A percentile compares a stretch with the other conserved stretches of the same genome.
Conservation (phyloP, 192 early-diverging fungal species). For the Anaeromyces robustus region DNA sequence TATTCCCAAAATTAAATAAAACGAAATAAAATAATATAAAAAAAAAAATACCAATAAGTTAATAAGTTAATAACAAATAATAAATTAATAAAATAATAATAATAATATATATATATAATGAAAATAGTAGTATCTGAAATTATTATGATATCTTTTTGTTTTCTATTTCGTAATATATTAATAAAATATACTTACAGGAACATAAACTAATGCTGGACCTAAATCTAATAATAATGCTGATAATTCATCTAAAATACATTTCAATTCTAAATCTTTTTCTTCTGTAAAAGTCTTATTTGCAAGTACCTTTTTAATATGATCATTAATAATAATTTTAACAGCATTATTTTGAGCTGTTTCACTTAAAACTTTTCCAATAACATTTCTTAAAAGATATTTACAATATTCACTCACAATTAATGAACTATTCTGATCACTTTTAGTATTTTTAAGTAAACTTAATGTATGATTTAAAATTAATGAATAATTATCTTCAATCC, state of each 20-base stretch:
- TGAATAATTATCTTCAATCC: constrained; percentile 60
- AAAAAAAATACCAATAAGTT: too few relatives aligned
- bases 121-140: too few relatives aligned
- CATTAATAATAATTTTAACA: constrained; percentile 35
- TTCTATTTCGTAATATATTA: too few relatives aligned
- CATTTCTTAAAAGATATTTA: constrained; percentile 50
- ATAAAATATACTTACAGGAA: constrained; percentile 19
- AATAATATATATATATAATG: too few relatives aligned
- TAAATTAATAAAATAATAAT: too few relatives aligned
- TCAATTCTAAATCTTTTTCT: constrained; percentile 36
- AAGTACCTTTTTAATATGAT: constrained; percentile 43
- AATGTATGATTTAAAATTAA: constrained; percentile 48
- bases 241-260: constrained; percentile 58
- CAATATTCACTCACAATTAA: constrained; percentile 41
- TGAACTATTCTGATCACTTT: constrained; percentile 28
- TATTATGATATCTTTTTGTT: too few relatives aligned
- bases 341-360: constrained; percentile 61
- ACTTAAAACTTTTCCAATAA: constrained; percentile 58
- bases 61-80: too few relatives aligned
- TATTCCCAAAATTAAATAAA: neutral
- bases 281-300: constrained; percentile 6
- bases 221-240: constrained; percentile 56
- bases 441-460: constrained; percentile 35
- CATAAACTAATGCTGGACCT: constrained; percentile 46
- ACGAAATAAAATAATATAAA: neutral